phyloP scores from a whole-genome alignment of 2,329 filamentous ascomycete genomes.

The Rutstroemia sp. region DNA sequence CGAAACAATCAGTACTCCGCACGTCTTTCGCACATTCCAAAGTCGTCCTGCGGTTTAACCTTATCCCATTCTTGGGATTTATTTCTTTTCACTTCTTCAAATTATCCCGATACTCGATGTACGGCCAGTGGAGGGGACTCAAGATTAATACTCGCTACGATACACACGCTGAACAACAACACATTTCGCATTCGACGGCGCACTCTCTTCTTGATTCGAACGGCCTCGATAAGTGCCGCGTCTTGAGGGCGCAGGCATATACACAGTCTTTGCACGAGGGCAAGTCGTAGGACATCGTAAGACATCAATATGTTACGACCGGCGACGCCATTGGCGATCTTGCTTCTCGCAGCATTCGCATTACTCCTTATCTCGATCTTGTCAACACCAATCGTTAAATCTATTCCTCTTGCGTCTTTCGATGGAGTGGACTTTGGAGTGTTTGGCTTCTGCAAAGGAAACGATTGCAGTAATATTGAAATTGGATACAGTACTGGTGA shows the following conservation, averaged over 20 bases:
- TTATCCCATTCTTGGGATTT: neutral
- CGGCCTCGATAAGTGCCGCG: slow-evolving; percentile 30
- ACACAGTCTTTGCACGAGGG: slow-evolving; percentile 15
- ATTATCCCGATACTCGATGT: slow-evolving; percentile 1
- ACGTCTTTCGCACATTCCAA: neutral
- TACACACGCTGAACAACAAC: neutral
- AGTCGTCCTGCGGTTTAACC: neutral
- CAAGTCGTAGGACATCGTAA: slow-evolving; percentile 10
- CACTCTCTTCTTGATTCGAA: slow-evolving; percentile 5
- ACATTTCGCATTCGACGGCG: slow-evolving; percentile 1
- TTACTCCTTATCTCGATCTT: slow-evolving; percentile 79
- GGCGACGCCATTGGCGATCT: slow-evolving; percentile 80
- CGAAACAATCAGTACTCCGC: too few relatives aligned
- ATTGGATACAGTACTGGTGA: slow-evolving; percentile 82
- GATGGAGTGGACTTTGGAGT: slow-evolving; percentile 79
- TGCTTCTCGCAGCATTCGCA: slow-evolving; percentile 79
- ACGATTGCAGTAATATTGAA: slow-evolving; percentile 61
- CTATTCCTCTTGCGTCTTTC: slow-evolving; percentile 75
- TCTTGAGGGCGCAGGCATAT: slow-evolving; percentile 38
- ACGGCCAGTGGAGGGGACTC: neutral
- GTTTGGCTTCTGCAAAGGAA: slow-evolving; percentile 73
- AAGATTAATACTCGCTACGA: neutral
- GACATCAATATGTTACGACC: slow-evolving; percentile 60
- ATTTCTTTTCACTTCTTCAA: neutral
- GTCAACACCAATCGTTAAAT: slow-evolving; percentile 83